Percentiles rank a stretch among this genome's conserved stretches.
phyloP scores from a whole-genome alignment of 306 rosid species.

The Aeschynomene evenia region DNA sequence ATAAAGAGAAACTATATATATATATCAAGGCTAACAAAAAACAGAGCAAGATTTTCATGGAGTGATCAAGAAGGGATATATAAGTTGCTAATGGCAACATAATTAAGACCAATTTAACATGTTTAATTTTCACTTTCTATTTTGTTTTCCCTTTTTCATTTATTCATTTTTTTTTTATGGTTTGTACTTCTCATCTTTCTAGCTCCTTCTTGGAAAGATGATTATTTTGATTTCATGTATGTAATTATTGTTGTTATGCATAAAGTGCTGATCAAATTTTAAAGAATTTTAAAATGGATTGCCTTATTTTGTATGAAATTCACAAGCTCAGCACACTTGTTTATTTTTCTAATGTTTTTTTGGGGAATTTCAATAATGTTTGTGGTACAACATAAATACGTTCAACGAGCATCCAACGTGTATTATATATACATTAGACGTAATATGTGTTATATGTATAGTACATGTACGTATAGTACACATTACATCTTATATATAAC shows the following conservation, averaged over 20 bases:
- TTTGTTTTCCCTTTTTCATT: conserved; percentile 11
- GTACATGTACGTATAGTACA: no score
- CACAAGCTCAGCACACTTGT: conserved; percentile 1
- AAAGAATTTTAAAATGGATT: background rate
- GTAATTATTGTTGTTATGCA: background rate
- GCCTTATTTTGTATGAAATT: background rate
- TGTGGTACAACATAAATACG: no score
- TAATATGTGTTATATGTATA: no score
- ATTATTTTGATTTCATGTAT: conserved; percentile 28
- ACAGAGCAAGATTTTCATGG: conserved; percentile 11
- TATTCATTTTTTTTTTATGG: conserved; percentile 14
- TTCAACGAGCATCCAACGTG: no score
- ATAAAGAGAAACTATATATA: background rate
- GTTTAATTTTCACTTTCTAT: background rate
- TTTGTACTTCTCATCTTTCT: conserved; percentile 13
- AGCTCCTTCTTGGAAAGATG: conserved; percentile 10
- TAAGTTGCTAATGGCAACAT: background rate
- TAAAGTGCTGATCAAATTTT: background rate
- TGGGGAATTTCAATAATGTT: no score
- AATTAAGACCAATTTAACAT: conserved; percentile 18
- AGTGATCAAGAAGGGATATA: conserved; percentile 1
- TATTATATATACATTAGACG: no score
- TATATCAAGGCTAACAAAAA: background rate
- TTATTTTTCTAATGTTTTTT: background rate
- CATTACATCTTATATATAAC: no score